Evolutionary conservation across 306 rosid species (phyloP).

Genomic region (Prunus armeniaca): DNA sequence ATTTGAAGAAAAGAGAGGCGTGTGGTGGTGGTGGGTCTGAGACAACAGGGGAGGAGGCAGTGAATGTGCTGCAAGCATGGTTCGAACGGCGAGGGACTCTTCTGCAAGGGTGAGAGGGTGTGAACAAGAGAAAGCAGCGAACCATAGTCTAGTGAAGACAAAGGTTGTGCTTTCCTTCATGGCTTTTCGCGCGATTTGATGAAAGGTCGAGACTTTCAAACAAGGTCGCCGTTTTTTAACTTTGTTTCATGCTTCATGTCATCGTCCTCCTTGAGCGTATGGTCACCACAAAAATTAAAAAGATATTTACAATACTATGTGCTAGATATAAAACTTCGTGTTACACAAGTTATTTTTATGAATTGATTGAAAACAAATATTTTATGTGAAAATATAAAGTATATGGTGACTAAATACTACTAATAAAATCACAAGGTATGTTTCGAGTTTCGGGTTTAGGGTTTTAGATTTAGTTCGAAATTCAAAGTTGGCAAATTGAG

Average conservation of each 20-base stretch:
- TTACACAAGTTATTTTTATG: background rate
- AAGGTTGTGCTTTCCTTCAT: background rate
- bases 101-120: background rate
- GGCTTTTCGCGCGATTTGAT: background rate
- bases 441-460: background rate
- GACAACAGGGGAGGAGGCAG: slow-evolving; percentile 15
- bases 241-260: background rate
- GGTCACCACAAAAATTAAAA: background rate
- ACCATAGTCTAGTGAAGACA: slow-evolving; percentile 21
- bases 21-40: slow-evolving; percentile 12
- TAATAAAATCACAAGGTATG: background rate
- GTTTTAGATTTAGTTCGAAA: background rate
- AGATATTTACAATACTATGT: too few relatives aligned
- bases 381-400: background rate
- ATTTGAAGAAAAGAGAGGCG: slow-evolving; percentile 20
- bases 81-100: slow-evolving; percentile 1
- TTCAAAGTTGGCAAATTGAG: too few relatives aligned
- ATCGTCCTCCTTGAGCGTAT: background rate
- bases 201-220: background rate
- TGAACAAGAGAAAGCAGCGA: slow-evolving; percentile 16
- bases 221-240: background rate
- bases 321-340: background rate
- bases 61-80: slow-evolving; percentile 11
- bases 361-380: background rate
- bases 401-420: too few relatives aligned